phyloP scores from a whole-genome alignment of 1,139 yeast genomes.

The Candida sanyaensis region DNA sequence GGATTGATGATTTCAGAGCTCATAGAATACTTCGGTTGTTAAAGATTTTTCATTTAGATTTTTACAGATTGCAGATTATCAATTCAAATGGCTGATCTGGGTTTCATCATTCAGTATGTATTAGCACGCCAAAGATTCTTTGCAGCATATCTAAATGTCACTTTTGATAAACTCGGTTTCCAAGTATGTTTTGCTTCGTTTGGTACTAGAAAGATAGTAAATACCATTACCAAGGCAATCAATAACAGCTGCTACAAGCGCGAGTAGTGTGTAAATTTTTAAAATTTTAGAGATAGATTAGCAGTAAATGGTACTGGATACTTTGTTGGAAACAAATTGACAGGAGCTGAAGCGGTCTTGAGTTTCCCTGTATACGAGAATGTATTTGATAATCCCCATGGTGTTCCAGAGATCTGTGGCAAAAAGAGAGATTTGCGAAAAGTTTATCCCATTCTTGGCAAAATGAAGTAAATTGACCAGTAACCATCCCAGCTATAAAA shows the following conservation, averaged over 20 bases:
- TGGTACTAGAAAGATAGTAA: slow-evolving; percentile 43
- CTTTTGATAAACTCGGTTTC: slow-evolving; percentile 43
- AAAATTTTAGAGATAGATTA: slow-evolving; percentile 42
- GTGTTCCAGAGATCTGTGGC: slow-evolving; percentile 35
- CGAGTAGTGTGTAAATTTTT: slow-evolving; percentile 43
- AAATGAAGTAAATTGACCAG: slow-evolving; percentile 42
- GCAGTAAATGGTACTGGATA: slow-evolving; percentile 43
- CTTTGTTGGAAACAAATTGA: slow-evolving; percentile 56
- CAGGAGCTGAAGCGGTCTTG: slow-evolving; percentile 62
- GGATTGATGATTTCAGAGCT: slow-evolving; percentile 57
- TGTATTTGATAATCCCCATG: slow-evolving; percentile 43
- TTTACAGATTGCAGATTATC: slow-evolving; percentile 44
- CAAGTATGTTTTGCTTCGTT: slow-evolving; percentile 46
- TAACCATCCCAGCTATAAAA: slow-evolving; percentile 29
- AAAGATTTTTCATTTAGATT: slow-evolving; percentile 51
- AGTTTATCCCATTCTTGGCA: slow-evolving; percentile 30
- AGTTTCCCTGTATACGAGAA: slow-evolving; percentile 48
- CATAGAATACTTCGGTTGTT: slow-evolving; percentile 56
- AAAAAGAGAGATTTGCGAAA: slow-evolving; percentile 34
- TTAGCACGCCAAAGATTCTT: slow-evolving; percentile 53
- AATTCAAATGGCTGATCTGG: slow-evolving; percentile 43
- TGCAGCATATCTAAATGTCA: slow-evolving; percentile 48
- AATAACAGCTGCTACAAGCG: slow-evolving; percentile 44
- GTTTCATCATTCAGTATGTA: slow-evolving; percentile 47
- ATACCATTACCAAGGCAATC: slow-evolving; percentile 41